A percentile compares a stretch with the other conserved stretches of the same genome.
These are phyloP conservation scores for Amanita muscaria DNA, from an alignment of 768 basidiomycete genomes.

Conservation along the genomic window DNA sequence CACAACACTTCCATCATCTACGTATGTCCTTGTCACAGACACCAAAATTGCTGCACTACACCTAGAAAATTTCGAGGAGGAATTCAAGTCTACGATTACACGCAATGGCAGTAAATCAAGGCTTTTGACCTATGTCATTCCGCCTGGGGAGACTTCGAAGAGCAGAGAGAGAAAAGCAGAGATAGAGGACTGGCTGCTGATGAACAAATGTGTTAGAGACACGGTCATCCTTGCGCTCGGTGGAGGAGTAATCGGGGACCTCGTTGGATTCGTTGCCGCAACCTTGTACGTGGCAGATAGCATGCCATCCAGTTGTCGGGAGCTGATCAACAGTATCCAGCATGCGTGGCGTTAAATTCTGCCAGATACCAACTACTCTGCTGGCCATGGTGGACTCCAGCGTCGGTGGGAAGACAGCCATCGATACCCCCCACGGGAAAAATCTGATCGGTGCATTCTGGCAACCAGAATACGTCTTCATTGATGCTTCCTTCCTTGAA, in stretches of 20 bases:
- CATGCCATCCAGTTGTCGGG: conserved; percentile 5
- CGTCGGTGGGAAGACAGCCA: conserved; percentile 98
- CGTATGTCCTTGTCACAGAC: conserved; percentile 91
- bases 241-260: conserved; percentile 95
- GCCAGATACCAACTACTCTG: conserved; percentile 93
- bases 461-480: conserved; percentile 97
- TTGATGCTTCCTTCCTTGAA: conserved; percentile 92
- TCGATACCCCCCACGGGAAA: conserved; percentile 96
- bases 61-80: conserved; percentile 55
- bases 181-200: conserved; percentile 88
- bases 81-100: conserved; percentile 44
- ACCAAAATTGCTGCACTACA: conserved; percentile 80
- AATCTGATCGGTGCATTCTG: conserved; percentile 98
- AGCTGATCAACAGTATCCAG: conserved; percentile 30
- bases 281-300: conserved; percentile 68
- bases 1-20: conserved; percentile 61
- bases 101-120: conserved; percentile 35
- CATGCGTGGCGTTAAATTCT: conserved; percentile 95
- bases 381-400: conserved; percentile 99
- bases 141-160: conserved; percentile 92
- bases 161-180: conserved; percentile 84
- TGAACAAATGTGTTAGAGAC: conserved; percentile 85
- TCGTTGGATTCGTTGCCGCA: conserved; percentile 93
- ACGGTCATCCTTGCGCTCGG: conserved; percentile 91
- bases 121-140: conserved; percentile 70